Base-by-base conservation (phyloP, 2,329 filamentous ascomycete genomes). In the Pseudogymnoascus sp. region DNA sequence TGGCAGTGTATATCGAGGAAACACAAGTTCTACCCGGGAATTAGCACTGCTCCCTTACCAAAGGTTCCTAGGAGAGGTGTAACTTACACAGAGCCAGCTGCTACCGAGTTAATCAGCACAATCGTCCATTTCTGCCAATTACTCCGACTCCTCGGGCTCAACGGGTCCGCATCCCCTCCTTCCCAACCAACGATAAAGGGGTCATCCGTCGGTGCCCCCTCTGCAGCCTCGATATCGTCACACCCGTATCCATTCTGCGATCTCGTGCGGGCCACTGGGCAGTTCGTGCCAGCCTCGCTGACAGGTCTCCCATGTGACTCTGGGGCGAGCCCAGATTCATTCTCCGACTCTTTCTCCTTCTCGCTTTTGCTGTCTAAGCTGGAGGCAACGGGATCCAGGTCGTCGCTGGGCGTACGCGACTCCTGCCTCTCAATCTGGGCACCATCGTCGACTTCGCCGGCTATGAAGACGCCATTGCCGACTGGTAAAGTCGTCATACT, bases 1-100 rank as follows among this genome's bases (percentile, higher is more conserved):
- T 95, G 11, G 85, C 85, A 0, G 91, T 93, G 75, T 97, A 96
- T 69, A 96, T 86, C n/a, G 91, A 95, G 59, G 89, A 93, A 1
- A 90, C 85, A 72, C 88, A 91, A 7, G 92, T 96, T 62, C 89
- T 92, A 70, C 59, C n/a, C 8, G n/a, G 4, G 24, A 2, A 53
- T 53, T 22, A 53, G 46, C 26, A 53, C 19, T 19, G 12, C 6
- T n/a, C 24, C 26, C 4, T 28, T 53, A 6, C 46, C 26, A 16
- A 53, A 31, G 4, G 24, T 3, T 53, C 7, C 7, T 31, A 16
- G n/a, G 19, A 16, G 1, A 6, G 14, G 8, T 53, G 16, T 6
- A 24, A 86, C 89, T 81, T 82, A 93, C 89, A 96, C 90, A 93
- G 64, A 95, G 80, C 56, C 90, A 90, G 6, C 88, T 89, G 62